Percentiles rank a stretch among this genome's conserved stretches.
These are phyloP conservation scores for Solanum clarkiae DNA, from an alignment of 257 asterid species.

Conservation along the genomic window DNA sequence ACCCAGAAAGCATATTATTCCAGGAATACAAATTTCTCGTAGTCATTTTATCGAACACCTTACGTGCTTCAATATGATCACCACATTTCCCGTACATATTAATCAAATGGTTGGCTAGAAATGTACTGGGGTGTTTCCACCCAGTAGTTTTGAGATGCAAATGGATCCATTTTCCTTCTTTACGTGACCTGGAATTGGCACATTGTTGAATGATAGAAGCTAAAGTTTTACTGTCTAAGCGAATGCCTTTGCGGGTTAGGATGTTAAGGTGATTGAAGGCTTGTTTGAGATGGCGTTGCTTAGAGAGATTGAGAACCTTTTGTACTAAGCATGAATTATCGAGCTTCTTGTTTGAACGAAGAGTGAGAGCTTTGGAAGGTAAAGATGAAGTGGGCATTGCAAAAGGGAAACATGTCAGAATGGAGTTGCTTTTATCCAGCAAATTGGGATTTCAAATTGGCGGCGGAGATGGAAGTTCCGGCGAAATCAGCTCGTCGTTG, in stretches of 20 bases:
- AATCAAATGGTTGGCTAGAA: conserved; percentile 54
- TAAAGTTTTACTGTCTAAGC: conserved; percentile 26
- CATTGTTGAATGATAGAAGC: conserved; percentile 44
- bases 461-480: conserved; percentile 19
- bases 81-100: conserved; percentile 57
- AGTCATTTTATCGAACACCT: conserved; percentile 56
- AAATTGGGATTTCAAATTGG: conserved; percentile 19
- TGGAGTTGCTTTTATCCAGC: conserved; percentile 11
- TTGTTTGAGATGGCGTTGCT: conserved; percentile 40
- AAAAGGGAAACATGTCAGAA: conserved; percentile 40
- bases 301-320: conserved; percentile 24
- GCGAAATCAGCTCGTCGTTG: not conserved
- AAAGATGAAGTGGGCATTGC: conserved; percentile 31
- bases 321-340: conserved; percentile 34
- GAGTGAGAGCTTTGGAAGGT: not conserved
- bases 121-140: conserved; percentile 35
- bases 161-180: conserved; percentile 45
- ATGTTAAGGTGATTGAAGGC: conserved; percentile 43
- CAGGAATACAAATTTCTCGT: conserved; percentile 63
- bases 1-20: conserved; percentile 77
- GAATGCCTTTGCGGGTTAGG: conserved; percentile 40
- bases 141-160: conserved; percentile 48
- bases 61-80: conserved; percentile 55
- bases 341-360: conserved; percentile 4
- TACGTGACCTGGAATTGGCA: conserved; percentile 27